Base-by-base conservation (phyloP, 306 rosid genomes). In the Pyrus bretschneideri region DNA sequence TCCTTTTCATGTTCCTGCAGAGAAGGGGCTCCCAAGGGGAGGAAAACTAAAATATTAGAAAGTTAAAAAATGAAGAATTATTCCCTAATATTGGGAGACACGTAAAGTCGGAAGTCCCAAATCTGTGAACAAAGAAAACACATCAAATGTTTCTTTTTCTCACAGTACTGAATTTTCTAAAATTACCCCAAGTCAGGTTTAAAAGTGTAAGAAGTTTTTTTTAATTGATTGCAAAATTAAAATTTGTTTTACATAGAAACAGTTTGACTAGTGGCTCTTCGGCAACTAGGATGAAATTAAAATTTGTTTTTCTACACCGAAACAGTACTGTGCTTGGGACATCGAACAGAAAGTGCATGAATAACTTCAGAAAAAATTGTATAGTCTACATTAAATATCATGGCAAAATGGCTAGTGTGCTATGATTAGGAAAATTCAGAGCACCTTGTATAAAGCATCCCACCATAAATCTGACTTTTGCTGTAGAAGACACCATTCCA, bases 361-460 rank as follows among this genome's bases (percentile, higher is more conserved):
- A 49, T 49, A n/a, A 12, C 19, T 17, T 18, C 2, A 25, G 12
- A 60, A 59, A 57, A 25, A 57, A n/a, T 4, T 9, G 38, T 11
- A 4, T 1, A 69, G 42, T 60, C 31, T 23, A 10, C 6, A 58
- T 49, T 49, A 14, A 4, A 5, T 49, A 49, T 49, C 54, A 49
- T 49, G 54, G 54, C 5, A 49, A 49, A 49, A 49, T 15, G 55
- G 55, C 17, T 49, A 49, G 55, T 15, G 55, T 3, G 5, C 45
- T 70, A 33, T 42, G 55, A 22, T 18, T 17, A 29, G 22, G 69
- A 51, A 62, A 69, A 54, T 61, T 57, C 3, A 22, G 38, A 69
- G 76, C 69, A 86, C 91, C 95, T 85, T 21, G 55, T 44, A 27
- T 69, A 91, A 70, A 51, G 70, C 79, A 14, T 81, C 73, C 87